Base-by-base conservation (phyloP, 345 rosid species). In the Populus euphratica region DNA sequence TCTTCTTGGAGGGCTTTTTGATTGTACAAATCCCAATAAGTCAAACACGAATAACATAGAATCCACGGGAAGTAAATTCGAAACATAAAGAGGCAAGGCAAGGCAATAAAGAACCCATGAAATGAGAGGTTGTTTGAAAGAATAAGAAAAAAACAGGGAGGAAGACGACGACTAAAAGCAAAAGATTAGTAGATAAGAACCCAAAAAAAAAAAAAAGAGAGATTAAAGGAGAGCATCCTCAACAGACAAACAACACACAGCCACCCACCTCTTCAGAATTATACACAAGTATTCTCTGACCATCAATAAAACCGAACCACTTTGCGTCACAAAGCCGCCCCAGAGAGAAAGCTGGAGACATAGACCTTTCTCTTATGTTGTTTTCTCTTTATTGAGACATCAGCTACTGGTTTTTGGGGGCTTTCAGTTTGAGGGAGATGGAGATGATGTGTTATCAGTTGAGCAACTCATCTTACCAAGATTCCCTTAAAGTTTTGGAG, bases 401-500 rank as follows among this genome's bases (percentile, higher is more conserved):
- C 59, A 25, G 21, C 62, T 18, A 50, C 41, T 8, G 47, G n/a
- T 20, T 20, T 39, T 14, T 49, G 25, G 25, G 2, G 56, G 69
- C 4, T 39, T 20, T 43, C 6, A 6, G n/a, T 6, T 14, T 20
- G 70, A 39, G 33, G 21, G 68, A 43, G 73, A 78, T 78, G 85
- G 81, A 82, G 73, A 78, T 69, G 78, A 70, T 82, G 85, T 41
- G 63, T 78, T 29, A 52, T 67, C 76, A 82, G 69, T 62, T 78
- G 62, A 71, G 38, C 52, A 70, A 66, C 36, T 78, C 85, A 21
- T 78, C 81, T 54, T 89, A 87, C 83, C 89, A 85, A 84, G 99
- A 95, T 73, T 90, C 94, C 27, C 85, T 95, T 76, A 91, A 93
- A 74, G 88, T 85, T 73, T 73, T 95, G 36, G 98, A 95, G 85